phyloP scores from a whole-genome alignment of 2,329 filamentous ascomycete genomes.

The Trichophyton verrucosum region DNA sequence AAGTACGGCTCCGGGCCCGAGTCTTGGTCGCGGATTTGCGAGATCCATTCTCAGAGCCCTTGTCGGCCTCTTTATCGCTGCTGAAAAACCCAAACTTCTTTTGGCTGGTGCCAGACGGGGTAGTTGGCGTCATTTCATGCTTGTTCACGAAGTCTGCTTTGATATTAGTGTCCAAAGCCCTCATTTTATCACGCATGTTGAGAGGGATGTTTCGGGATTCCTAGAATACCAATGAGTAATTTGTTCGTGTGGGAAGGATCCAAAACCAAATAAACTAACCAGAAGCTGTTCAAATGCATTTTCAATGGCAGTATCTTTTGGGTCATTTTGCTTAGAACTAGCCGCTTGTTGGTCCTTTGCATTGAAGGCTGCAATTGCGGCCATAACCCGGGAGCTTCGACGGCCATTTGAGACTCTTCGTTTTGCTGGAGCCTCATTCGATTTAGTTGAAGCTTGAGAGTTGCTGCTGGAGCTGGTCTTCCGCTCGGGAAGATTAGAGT shows the following conservation, averaged over 20 bases:
- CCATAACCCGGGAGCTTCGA: conserved; percentile 47
- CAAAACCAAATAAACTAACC: conserved; percentile 42
- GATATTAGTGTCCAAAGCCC: conserved; percentile 72
- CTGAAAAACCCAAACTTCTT: conserved; percentile 10
- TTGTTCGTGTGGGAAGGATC: conserved; percentile 20
- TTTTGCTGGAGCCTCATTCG: conserved; percentile 5
- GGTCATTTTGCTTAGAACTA: conserved; percentile 34
- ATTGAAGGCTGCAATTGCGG: conserved; percentile 52
- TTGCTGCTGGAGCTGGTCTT: conserved; percentile 14
- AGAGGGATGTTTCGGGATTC: conserved; percentile 88
- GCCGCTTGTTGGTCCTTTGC: conserved; percentile 38
- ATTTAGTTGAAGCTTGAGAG: conserved; percentile 1
- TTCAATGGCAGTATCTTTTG: conserved; percentile 42
- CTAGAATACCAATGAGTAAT: conserved; percentile 33
- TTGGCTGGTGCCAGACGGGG: conserved; percentile 11
- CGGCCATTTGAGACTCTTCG: conserved; percentile 27
- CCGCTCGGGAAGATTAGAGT: conserved; percentile 8
- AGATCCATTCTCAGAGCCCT: conserved; percentile 30
- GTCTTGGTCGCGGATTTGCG: conserved; percentile 32
- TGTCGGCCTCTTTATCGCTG: conserved; percentile 29
- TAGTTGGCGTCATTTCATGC: conserved; percentile 44
- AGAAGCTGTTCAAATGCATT: conserved; percentile 50
- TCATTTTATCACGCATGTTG: conserved; percentile 89
- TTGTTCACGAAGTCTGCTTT: conserved; percentile 93
- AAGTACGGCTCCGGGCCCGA: conserved; percentile 57